Percentiles rank a stretch among this genome's conserved stretches.
These are phyloP conservation scores for Vaccinium vitisidaea DNA, from an alignment of 148 eudicot species.

Conservation along the genomic window DNA sequence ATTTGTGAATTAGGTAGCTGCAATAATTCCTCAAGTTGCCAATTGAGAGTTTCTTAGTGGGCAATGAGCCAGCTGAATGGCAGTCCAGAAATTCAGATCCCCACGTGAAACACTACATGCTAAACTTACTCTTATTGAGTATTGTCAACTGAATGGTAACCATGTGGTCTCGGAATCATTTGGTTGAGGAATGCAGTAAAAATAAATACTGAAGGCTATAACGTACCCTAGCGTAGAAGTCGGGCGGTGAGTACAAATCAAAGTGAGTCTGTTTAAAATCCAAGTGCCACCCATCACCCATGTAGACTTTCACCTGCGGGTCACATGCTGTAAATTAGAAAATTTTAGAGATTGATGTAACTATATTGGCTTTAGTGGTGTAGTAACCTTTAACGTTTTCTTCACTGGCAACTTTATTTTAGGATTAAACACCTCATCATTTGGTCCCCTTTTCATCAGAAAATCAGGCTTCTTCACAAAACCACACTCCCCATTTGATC, in stretches of 20 bases:
- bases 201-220: not conserved
- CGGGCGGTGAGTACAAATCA: slow-evolving; percentile 80
- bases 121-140: not conserved
- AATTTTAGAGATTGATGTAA: not conserved
- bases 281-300: slow-evolving; percentile 88
- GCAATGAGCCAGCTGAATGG: not conserved
- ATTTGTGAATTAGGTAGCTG: not conserved
- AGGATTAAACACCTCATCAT: slow-evolving; percentile 58
- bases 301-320: slow-evolving; percentile 68
- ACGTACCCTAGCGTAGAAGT: slow-evolving; percentile 76
- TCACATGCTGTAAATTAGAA: not conserved
- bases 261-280: slow-evolving; percentile 86
- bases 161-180: not conserved
- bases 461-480: slow-evolving; percentile 78
- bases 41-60: not conserved
- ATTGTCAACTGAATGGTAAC: not conserved
- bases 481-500: slow-evolving; percentile 80
- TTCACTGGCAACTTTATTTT: slow-evolving; percentile 50
- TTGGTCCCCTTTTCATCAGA: slow-evolving; percentile 38
- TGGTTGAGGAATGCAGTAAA: not conserved
- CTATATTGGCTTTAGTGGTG: not conserved
- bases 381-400: slow-evolving; percentile 56
- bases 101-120: not conserved
- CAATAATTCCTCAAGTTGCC: not conserved
- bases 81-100: not conserved